Evolutionary conservation across 2,329 filamentous ascomycete genomes (phyloP), one percentile per base, ranked within the genome.

Genomic region (Cladosporium austrohemisphaericum): DNA sequence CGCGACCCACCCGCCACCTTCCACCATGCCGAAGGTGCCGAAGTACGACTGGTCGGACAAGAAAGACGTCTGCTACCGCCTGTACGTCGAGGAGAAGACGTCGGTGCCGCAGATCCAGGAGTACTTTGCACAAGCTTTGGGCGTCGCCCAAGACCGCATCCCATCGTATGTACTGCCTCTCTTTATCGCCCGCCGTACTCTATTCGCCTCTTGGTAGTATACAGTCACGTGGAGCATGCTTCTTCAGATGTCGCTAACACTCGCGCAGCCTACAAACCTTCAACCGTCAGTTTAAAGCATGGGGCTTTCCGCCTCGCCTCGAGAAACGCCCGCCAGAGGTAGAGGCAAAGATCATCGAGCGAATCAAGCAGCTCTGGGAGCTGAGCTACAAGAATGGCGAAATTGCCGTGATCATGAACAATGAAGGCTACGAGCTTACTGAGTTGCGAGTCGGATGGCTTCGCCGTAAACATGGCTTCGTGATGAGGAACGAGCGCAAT

Each of bases 291-390:
- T 60, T 60, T 41, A 54, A 70, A 62, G 76, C 81, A 64, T 93
- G 88, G 88, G 78, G 81, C 6, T 92, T 93, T 58, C 86, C 87
- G 11, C 31, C 52, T 8, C 55, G 57, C 31, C 80, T 77, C 51
- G 88, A 88, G 65, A 82, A 86, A 57, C 82, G 84, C 52, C 82
- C 83, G 1, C 82, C 83, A 1, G 80, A 89, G 62, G 86, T 85
- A 61, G 85, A 89, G 63, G 72, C 76, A 11, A 73, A 72, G 19
- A 77, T 92, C 6, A 80, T 87, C 32, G 77, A 76, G 14, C 80
- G 88, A 23, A 77, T 92, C 53, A 83, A 82, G 62, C 79, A 91
- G 68, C 74, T 93, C 59, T 93, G 88, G 88, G 83, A 88, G 64
- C 75, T 73, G 58, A 93, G 92, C 61, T 75, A 81, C 11, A 76